Conservation (phyloP, 2,329 filamentous ascomycete genomes). For the Geosmithia putterillii region DNA sequence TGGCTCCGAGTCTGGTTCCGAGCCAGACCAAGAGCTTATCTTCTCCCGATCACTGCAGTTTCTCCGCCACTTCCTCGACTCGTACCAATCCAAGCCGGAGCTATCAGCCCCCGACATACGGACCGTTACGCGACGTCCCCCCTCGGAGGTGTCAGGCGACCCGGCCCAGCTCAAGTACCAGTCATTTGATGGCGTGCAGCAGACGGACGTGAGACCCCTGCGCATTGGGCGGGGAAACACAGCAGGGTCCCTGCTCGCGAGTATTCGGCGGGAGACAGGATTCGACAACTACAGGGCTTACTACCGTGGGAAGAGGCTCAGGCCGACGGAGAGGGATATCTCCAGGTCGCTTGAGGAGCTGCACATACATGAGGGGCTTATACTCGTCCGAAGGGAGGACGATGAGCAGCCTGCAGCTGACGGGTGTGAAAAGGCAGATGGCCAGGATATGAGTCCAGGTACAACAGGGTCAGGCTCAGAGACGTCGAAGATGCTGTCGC, state of each 20-base stretch:
- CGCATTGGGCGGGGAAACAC: conserved; percentile 61
- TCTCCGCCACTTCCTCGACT: conserved; percentile 53
- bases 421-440: conserved; percentile 12
- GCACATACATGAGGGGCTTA: conserved; percentile 49
- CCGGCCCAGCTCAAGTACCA: conserved; percentile 60
- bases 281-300: conserved; percentile 68
- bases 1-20: conserved; percentile 16
- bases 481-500: conserved; percentile 35
- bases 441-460: conserved; percentile 14
- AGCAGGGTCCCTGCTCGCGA: conserved; percentile 53
- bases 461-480: conserved; percentile 14
- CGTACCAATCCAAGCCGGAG: conserved; percentile 48
- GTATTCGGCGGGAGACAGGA: conserved; percentile 55
- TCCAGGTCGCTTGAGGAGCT: conserved; percentile 55
- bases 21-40: conserved; percentile 31
- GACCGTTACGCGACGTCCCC: conserved; percentile 36
- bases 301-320: conserved; percentile 53
- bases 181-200: conserved; percentile 49
- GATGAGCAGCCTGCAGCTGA: conserved; percentile 27
- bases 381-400: conserved; percentile 52
- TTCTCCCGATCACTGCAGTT: conserved; percentile 60
- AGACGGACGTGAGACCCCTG: conserved; percentile 49
- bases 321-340: conserved; percentile 45
- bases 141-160: conserved; percentile 47
- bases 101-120: conserved; percentile 47